A percentile compares a stretch with the other conserved stretches of the same genome.
These are phyloP conservation scores for Crithidia fasciculata DNA, from an alignment of 208 protist genomes.

Conservation along the genomic window DNA sequence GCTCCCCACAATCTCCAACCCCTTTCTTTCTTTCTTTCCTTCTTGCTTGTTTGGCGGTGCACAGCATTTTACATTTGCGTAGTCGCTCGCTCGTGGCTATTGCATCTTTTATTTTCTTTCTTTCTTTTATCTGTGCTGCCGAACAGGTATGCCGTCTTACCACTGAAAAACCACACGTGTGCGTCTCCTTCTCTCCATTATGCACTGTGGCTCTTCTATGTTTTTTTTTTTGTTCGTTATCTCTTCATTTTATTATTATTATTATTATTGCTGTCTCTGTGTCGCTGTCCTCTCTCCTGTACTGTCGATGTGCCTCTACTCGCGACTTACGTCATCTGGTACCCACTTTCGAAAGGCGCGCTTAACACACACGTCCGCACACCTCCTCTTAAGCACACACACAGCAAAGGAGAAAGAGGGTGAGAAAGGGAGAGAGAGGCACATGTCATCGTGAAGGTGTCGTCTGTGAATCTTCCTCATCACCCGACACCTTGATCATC, in stretches of 20 bases:
- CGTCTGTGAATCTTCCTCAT: too few species aligned
- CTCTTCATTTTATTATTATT: too few species aligned
- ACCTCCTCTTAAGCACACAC: too few species aligned
- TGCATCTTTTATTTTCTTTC: conserved; percentile 11
- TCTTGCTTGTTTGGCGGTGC: conserved; percentile 9
- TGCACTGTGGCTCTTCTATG: neutral
- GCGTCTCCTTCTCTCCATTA: too few species aligned
- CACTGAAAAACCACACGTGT: too few species aligned
- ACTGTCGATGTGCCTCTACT: neutral
- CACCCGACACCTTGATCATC: neutral
- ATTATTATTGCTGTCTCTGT: neutral
- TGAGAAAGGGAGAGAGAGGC: too few species aligned
- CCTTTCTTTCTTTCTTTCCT: conserved; percentile 8
- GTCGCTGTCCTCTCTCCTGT: neutral
- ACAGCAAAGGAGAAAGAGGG: too few species aligned
- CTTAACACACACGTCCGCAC: too few species aligned
- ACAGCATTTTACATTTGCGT: neutral
- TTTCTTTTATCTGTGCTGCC: conserved; percentile 22
- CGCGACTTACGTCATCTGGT: neutral
- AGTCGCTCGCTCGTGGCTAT: too few species aligned
- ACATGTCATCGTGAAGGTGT: too few species aligned
- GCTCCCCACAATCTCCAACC: too few species aligned
- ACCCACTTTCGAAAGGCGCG: too few species aligned
- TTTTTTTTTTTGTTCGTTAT: conserved; percentile 4
- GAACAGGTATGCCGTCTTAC: neutral